A percentile compares a stretch with the other conserved stretches of the same genome.
These are phyloP conservation scores for Phytophthora aleatoria DNA, from an alignment of 352 stramenopile genomes.

Conservation along the genomic window DNA sequence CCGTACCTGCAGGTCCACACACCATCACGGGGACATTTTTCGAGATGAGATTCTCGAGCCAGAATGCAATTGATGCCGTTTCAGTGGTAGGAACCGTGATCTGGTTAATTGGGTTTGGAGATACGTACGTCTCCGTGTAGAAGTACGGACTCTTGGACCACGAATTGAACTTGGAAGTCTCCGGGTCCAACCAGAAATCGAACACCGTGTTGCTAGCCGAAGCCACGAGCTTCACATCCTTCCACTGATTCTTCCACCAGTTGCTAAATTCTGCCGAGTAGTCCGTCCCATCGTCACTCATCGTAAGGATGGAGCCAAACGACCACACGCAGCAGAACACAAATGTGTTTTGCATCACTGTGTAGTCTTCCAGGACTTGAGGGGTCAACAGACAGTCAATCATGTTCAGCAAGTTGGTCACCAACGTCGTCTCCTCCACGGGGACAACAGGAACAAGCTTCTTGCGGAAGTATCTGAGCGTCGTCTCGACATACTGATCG, in stretches of 20 bases:
- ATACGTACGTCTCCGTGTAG: constrained; percentile 89
- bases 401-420: constrained; percentile 95
- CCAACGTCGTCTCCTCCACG: constrained; percentile 93
- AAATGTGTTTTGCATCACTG: constrained; percentile 92
- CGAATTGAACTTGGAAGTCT: constrained; percentile 91
- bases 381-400: constrained; percentile 91
- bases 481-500: constrained; percentile 92
- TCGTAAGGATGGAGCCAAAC: constrained; percentile 92
- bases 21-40: constrained; percentile 94
- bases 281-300: constrained; percentile 94
- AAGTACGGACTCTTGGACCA: constrained; percentile 97
- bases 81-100: constrained; percentile 95
- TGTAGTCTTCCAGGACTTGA: constrained; percentile 74
- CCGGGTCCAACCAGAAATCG: constrained; percentile 96
- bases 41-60: constrained; percentile 94
- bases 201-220: constrained; percentile 95
- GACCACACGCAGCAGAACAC: constrained; percentile 96
- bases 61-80: constrained; percentile 95
- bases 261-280: constrained; percentile 95
- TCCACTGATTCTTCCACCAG: constrained; percentile 96
- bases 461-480: constrained; percentile 94
- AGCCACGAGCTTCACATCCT: constrained; percentile 94
- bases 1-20: constrained; percentile 92
- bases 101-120: constrained; percentile 86
- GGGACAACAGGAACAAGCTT: constrained; percentile 92